These are phyloP conservation scores for Penicillium chermesinum DNA, from an alignment of 495 filamentous ascomycete genomes.

Conservation along the genomic window DNA sequence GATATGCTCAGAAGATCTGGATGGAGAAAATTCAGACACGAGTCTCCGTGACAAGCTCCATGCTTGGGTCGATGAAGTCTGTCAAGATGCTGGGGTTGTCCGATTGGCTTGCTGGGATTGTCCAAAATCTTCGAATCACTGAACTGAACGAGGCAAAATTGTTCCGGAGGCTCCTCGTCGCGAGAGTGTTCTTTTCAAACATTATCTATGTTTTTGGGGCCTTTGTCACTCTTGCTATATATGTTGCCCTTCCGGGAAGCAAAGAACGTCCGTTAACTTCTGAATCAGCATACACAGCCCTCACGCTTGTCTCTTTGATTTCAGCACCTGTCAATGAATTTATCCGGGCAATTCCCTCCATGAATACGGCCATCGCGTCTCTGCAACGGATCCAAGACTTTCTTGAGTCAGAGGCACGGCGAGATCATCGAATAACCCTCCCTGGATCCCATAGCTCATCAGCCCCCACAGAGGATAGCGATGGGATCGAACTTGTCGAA, in stretches of 20 bases:
- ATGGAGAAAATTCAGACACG: constrained; percentile 41
- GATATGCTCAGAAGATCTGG: constrained; percentile 18
- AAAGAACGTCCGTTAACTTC: neutral
- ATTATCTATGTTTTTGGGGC: neutral
- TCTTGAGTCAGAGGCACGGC: constrained; percentile 9
- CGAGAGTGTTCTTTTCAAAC: constrained; percentile 2
- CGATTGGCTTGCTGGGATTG: constrained; percentile 22
- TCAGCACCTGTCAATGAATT: constrained; percentile 7
- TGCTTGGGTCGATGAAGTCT: constrained; percentile 48
- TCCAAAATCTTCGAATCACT: constrained; percentile 8
- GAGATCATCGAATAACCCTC: constrained; percentile 4
- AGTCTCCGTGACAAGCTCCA: constrained; percentile 41
- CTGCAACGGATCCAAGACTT: constrained; percentile 12
- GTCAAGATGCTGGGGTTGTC: constrained; percentile 53
- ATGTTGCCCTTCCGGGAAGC: neutral
- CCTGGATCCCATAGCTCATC: neutral
- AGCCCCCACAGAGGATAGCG: neutral
- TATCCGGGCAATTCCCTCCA: constrained; percentile 7
- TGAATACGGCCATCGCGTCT: constrained; percentile 10
- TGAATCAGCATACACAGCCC: constrained; percentile 2
- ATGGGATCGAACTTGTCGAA: neutral
- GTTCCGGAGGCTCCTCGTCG: constrained; percentile 5
- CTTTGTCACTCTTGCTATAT: neutral
- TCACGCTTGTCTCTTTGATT: constrained; percentile 6
- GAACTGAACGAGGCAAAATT: constrained; percentile 14